Evolutionary conservation across 495 filamentous ascomycete genomes (phyloP), one percentile per base, ranked within the genome.

Genomic region (Penicillium antarcticum): DNA sequence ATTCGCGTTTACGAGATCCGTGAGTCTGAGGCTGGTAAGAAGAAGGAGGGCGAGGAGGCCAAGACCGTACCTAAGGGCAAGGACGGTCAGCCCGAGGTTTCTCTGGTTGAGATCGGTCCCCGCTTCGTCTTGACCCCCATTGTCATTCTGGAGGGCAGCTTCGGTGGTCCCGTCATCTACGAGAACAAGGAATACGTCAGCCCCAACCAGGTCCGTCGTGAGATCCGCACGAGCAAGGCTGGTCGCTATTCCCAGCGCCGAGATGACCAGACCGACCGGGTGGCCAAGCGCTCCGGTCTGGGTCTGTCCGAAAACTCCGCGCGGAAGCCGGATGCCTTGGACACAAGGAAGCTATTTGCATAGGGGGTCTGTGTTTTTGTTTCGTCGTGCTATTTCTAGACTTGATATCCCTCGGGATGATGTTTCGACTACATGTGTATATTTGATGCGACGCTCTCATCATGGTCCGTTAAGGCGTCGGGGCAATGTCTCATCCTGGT

Each of bases 141-240:
- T 52, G 83, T 97, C 39, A 96, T 99, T 56, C 81, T 96, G 46
- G 94, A 99, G 68, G 89, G 87, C 24, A 90, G 87, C 53, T 99
- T 99, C 58, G 94, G 94, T 45, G 94, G 94, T 0, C 95, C 95
- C 1, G 88, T 97, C 48, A 92, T 98, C 55, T 97, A 96, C 74
- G 91, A 97, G 80, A 98, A 98, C 70, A 95, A 94, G 79, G 89
- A 96, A 62, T 98, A 96, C 62, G 89, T 98, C 45, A 91, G 86
- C 58, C 95, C 94, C 26, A 98, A 98, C 76, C 91, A 96, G 70
- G 83, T 98, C 53, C 80, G 94, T 48, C 72, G 87, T 17, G 94
- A 96, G 45, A 60, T 95, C 51, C 75, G 89, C 52, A 70, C 82
- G 65, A 72, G 75, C 57, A 89, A 89, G 74, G 91, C 92, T 13